Percentiles rank a stretch among this genome's conserved stretches.
Conservation (phyloP, 2,329 filamentous ascomycete genomes). For the Trichoderma sp. region DNA sequence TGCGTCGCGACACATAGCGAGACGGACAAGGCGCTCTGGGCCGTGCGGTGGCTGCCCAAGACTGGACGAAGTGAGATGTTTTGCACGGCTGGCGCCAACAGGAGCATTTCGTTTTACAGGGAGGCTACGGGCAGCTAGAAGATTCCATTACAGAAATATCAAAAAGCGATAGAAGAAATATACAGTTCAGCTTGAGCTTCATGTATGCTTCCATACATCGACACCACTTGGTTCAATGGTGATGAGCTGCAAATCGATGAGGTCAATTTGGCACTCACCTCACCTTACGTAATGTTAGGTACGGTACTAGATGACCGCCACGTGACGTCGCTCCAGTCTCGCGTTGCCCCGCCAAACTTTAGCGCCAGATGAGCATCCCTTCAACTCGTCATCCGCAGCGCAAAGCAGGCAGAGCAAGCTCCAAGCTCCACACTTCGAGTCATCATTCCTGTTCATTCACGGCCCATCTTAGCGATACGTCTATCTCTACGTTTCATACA, state of each 20-base stretch:
- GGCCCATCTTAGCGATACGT: background rate
- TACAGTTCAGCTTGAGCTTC: background rate
- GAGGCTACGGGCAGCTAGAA: constrained; percentile 73
- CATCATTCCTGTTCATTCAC: constrained; percentile 9
- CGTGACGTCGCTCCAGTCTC: constrained; percentile 53
- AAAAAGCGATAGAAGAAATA: background rate
- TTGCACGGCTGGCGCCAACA: constrained; percentile 75
- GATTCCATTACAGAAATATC: background rate
- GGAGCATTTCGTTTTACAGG: constrained; percentile 78
- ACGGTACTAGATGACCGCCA: constrained; percentile 38
- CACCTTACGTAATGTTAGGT: no score
- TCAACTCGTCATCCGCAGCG: background rate
- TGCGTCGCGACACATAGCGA: constrained; percentile 95
- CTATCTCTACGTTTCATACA: background rate
- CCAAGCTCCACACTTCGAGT: constrained; percentile 11
- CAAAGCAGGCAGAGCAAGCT: constrained; percentile 5
- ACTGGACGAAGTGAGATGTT: constrained; percentile 70
- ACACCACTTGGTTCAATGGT: constrained; percentile 25
- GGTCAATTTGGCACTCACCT: no score
- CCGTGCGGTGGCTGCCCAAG: constrained; percentile 81
- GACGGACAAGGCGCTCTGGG: constrained; percentile 82
- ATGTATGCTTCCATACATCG: background rate
- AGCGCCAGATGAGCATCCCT: constrained; percentile 18
- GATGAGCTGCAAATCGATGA: background rate
- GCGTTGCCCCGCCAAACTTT: constrained; percentile 59